Evolutionary conservation across 2,329 filamentous ascomycete species (phyloP), one percentile per base, ranked within the genome.

Genomic region (Ophiostoma himal-ulmi): DNA sequence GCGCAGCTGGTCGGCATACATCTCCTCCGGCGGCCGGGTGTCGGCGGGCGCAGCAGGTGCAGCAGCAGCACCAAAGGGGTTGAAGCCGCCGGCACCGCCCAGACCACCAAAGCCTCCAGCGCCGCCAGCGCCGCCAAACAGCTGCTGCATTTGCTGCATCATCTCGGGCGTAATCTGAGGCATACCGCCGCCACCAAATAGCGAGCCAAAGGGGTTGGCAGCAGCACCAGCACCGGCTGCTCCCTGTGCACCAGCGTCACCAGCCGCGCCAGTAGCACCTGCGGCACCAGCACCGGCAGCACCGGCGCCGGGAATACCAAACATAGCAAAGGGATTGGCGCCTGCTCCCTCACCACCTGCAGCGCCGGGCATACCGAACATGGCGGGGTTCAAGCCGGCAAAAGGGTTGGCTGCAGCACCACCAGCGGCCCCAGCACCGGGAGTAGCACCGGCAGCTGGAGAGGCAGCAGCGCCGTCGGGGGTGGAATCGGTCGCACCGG

Each of bases 1-100:
- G 72, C 93, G 85, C 68, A 99, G 83, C 80, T 99, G 94, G 41
- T 92, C 89, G 3, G 91, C 93, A 76, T 97, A 99, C 71, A 92
- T 85, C 80, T 98, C 95, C 83, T 99, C 95, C 0, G 95, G 94
- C 5, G 95, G 94, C 73, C 94, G 86, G 76, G 85, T 96, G 80
- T 99, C 95, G 5, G 93, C 91, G 22, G 86, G 81, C 11, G 72
- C 17, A 1, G 72, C 30, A 10, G 73, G 57, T 0, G 62, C 67
- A 37, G 41, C 48, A 22, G 62, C 67, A n/a, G 8, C 36, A 36
- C 68, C 68, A 67, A 41, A 65, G 20, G 62, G 62, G 62, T 65
- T 48, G 37, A 67, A 48, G 22, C 68, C 68, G 1, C 69, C n/a
- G n/a, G n/a, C n/a, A n/a, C n/a, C n/a, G n/a, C n/a, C n/a, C n/a